These are phyloP conservation scores for Melampsora abietis-canadensis DNA, from an alignment of 1,284 basidiomycete genomes.

Conservation along the genomic window DNA sequence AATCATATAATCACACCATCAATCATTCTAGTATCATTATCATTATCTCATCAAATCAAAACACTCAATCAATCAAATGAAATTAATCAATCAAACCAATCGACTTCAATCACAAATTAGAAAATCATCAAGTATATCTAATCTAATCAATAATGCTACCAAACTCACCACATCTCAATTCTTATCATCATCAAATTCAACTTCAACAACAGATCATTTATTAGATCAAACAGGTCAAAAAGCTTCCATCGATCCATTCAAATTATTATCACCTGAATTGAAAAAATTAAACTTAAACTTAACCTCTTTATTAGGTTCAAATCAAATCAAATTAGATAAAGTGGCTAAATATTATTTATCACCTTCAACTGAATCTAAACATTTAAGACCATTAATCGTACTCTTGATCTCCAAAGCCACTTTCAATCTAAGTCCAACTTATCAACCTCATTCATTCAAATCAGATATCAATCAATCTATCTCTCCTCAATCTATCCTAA, in stretches of 20 bases:
- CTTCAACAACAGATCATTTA: neutral
- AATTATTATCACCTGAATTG: conserved; percentile 70
- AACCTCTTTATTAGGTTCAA: conserved; percentile 75
- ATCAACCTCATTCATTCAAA: neutral
- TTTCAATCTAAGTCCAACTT: conserved; percentile 66
- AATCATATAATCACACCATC: no score
- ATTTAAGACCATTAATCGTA: conserved; percentile 84
- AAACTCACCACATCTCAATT: neutral
- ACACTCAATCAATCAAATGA: no score
- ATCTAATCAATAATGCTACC: neutral
- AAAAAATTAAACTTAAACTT: conserved; percentile 70
- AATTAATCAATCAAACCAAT: no score
- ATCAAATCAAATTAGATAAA: conserved; percentile 78
- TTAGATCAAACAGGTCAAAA: neutral
- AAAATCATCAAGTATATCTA: no score
- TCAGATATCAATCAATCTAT: conserved; percentile 18
- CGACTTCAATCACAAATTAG: no score
- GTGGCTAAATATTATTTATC: conserved; percentile 93
- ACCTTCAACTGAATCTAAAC: conserved; percentile 66
- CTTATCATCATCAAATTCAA: neutral
- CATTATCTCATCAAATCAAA: no score
- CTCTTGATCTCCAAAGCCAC: conserved; percentile 87
- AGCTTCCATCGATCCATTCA: conserved; percentile 61
- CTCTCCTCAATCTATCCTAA: conserved; percentile 16
- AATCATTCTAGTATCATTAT: no score